phyloP scores from a whole-genome alignment of 2,329 filamentous ascomycete species.

The Hirsutella rhossiliensis region DNA sequence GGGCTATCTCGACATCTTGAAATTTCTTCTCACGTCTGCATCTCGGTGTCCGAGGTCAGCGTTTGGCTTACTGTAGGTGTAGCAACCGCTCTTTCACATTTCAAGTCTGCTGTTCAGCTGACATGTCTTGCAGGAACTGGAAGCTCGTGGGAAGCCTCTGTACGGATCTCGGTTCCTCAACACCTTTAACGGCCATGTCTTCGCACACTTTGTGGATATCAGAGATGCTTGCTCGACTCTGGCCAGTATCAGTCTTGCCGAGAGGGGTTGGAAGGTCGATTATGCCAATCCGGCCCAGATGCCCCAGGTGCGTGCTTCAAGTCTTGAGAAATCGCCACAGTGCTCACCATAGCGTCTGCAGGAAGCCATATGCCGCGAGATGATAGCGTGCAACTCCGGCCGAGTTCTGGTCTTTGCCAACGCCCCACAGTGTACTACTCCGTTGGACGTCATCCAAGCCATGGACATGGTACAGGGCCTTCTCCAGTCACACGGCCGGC shows the following conservation, averaged over 20 bases:
- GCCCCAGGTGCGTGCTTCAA: not conserved
- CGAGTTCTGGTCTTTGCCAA: constrained; percentile 17
- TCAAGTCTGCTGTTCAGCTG: not conserved
- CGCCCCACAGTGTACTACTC: constrained; percentile 6
- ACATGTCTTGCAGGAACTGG: constrained; percentile 23
- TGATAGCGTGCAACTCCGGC: constrained; percentile 7
- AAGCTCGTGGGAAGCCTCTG: constrained; percentile 17
- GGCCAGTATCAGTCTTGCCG: constrained; percentile 29
- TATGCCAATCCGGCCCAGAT: constrained; percentile 7
- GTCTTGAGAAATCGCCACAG: not conserved
- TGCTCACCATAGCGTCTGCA: not conserved
- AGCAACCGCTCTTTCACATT: not conserved
- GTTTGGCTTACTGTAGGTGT: constrained; percentile 31
- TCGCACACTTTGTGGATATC: constrained; percentile 47
- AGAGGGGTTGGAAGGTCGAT: constrained; percentile 29
- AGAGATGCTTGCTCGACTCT: constrained; percentile 42
- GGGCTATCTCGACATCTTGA: constrained; percentile 32
- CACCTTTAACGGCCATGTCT: constrained; percentile 28
- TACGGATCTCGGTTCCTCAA: constrained; percentile 26
- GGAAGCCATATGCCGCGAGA: not conserved
- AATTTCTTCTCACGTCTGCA: constrained; percentile 19
- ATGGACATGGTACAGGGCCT: constrained; percentile 19
- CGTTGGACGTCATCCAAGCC: constrained; percentile 19
- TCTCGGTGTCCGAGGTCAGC: constrained; percentile 27
- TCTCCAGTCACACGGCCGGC: constrained; percentile 33